These are phyloP conservation scores for Lichtheimia hyalospora DNA, from an alignment of 371 early-diverging fungal species.

Conservation along the genomic window DNA sequence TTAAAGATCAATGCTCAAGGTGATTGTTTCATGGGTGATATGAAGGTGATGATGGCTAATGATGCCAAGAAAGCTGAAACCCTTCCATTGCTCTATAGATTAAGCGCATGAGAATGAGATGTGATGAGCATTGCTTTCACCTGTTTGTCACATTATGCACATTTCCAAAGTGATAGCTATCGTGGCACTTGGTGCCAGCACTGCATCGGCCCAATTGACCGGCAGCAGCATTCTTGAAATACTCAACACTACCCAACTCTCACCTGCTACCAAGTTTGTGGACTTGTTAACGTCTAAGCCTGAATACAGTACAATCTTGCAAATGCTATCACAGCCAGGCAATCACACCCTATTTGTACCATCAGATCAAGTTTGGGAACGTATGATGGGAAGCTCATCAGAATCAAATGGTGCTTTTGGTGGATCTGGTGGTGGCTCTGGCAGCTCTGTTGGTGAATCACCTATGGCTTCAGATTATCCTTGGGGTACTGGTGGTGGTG, in stretches of 20 bases:
- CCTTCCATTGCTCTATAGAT: neutral
- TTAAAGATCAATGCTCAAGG: too few species aligned
- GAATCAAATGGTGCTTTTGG: too few species aligned
- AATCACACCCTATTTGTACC: slow-evolving; percentile 39
- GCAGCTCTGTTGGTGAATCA: too few species aligned
- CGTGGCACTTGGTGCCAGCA: slow-evolving; percentile 8
- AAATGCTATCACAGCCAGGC: slow-evolving; percentile 26
- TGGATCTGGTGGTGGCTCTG: too few species aligned
- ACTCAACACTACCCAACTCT: slow-evolving; percentile 28
- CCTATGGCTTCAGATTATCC: too few species aligned
- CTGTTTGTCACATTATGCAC: neutral
- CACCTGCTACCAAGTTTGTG: slow-evolving; percentile 31
- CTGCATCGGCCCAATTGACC: slow-evolving; percentile 12
- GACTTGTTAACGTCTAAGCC: slow-evolving; percentile 26
- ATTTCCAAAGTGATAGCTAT: slow-evolving; percentile 2
- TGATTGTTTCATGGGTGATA: too few species aligned
- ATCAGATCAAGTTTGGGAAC: slow-evolving; percentile 18
- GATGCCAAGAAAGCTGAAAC: neutral
- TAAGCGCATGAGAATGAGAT: neutral
- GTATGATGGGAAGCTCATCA: neutral
- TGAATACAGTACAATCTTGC: slow-evolving; percentile 25
- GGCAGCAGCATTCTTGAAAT: slow-evolving; percentile 23
- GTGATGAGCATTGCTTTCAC: neutral
- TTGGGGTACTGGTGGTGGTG: too few species aligned
- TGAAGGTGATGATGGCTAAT: too few species aligned